phyloP scores from a whole-genome alignment of 2,329 filamentous ascomycete species.

The Fusarium annulatum region DNA sequence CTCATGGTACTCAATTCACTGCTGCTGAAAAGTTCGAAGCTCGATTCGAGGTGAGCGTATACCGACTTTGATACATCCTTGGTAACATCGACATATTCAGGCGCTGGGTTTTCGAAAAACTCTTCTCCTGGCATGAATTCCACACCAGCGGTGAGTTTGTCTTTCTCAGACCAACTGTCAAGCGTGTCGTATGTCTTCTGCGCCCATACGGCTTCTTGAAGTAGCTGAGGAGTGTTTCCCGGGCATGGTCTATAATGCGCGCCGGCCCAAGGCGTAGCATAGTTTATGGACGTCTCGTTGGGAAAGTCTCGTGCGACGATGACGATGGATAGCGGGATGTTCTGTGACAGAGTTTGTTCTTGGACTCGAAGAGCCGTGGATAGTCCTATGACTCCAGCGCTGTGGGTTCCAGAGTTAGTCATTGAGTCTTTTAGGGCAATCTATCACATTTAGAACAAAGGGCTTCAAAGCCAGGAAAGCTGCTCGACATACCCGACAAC shows the following conservation, averaged over 20 bases:
- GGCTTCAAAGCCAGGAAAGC: not conserved
- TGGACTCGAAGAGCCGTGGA: not conserved
- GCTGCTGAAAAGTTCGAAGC: not conserved
- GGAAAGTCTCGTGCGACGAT: not conserved
- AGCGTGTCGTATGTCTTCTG: not conserved
- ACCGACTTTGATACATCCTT: not conserved
- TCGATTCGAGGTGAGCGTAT: not conserved
- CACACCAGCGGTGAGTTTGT: not conserved
- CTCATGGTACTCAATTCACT: not conserved
- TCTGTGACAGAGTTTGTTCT: not conserved
- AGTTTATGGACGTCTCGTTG: not conserved
- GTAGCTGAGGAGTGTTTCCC: not conserved
- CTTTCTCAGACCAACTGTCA: not conserved
- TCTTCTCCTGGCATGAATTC: conserved; percentile 5
- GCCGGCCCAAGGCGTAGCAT: conserved; percentile 10
- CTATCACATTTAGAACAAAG: too few relatives aligned
- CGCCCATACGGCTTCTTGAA: not conserved
- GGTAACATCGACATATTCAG: not conserved
- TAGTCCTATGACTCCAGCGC: conserved; percentile 2
- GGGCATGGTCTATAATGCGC: conserved; percentile 11
- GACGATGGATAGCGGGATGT: not conserved
- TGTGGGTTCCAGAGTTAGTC: not conserved
- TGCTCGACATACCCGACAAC: not conserved
- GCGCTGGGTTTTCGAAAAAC: not conserved
- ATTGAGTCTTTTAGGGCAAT: too few relatives aligned